phyloP scores from a whole-genome alignment of 352 stramenopile species.

The Phytophthora syringae region DNA sequence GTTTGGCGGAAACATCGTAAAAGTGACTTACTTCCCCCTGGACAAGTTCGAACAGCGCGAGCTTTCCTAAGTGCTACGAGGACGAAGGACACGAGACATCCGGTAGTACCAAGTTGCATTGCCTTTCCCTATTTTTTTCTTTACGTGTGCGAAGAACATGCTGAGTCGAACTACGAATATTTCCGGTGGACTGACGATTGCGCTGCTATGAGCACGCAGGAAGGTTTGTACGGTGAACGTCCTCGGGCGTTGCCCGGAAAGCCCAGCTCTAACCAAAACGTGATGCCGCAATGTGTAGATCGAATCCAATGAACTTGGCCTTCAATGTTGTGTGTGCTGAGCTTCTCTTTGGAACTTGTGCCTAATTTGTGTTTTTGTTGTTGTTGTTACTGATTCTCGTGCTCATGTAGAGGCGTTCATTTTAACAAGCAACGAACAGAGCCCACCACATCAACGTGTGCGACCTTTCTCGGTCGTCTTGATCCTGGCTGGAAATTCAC shows the following conservation, averaged over 20 bases:
- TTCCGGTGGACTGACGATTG: constrained; percentile 20
- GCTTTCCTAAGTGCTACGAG: constrained; percentile 48
- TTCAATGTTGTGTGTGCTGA: constrained; percentile 41
- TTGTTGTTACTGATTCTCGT: constrained; percentile 34
- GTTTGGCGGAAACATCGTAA: constrained; percentile 87
- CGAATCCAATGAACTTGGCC: constrained; percentile 52
- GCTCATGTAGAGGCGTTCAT: constrained; percentile 37
- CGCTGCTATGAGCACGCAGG: constrained; percentile 15
- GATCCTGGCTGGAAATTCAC: neutral
- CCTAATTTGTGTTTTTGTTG: constrained; percentile 33
- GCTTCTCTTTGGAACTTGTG: constrained; percentile 22
- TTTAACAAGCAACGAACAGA: constrained; percentile 32
- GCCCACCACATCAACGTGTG: no score
- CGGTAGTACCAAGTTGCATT: constrained; percentile 26
- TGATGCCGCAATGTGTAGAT: constrained; percentile 50
- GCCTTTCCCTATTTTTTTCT: constrained; percentile 28
- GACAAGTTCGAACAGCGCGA: constrained; percentile 77
- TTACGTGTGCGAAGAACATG: constrained; percentile 29
- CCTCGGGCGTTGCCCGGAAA: constrained; percentile 19
- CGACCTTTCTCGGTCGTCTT: constrained; percentile 7
- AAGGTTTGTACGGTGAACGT: constrained; percentile 47
- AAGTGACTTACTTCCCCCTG: constrained; percentile 79
- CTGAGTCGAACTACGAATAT: constrained; percentile 14
- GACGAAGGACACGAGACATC: constrained; percentile 16
- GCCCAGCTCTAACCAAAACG: constrained; percentile 38